Evolutionary conservation across 2,329 filamentous ascomycete species (phyloP).

Genomic region (Colletotrichum orchidophilum): DNA sequence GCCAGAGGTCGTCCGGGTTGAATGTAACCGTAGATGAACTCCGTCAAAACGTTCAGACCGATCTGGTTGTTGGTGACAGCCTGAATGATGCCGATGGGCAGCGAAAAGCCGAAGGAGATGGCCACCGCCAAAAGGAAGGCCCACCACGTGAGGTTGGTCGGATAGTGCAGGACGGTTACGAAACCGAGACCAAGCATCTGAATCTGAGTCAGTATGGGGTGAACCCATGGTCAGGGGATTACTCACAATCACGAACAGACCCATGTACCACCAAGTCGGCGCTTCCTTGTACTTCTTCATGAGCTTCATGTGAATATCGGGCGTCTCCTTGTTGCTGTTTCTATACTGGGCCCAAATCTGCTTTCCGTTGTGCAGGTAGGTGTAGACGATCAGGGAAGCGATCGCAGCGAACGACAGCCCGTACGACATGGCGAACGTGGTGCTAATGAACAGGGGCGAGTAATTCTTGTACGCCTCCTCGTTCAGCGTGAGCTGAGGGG

Average conservation of each 20-base stretch:
- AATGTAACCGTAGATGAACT: constrained; percentile 80
- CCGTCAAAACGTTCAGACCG: constrained; percentile 78
- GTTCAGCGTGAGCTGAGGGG: constrained; percentile 69
- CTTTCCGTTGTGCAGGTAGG: constrained; percentile 71
- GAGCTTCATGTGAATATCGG: constrained; percentile 71
- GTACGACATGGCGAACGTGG: constrained; percentile 76
- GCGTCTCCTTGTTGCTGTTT: constrained; percentile 66
- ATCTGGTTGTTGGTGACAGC: constrained; percentile 77
- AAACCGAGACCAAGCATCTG: constrained; percentile 65
- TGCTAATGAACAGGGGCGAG: constrained; percentile 75
- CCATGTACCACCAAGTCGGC: constrained; percentile 71
- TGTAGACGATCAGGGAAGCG: constrained; percentile 74
- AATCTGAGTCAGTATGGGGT: constrained; percentile 23
- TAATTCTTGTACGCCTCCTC: constrained; percentile 72
- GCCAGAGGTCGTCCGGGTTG: constrained; percentile 77
- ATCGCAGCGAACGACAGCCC: constrained; percentile 79
- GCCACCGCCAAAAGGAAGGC: constrained; percentile 73
- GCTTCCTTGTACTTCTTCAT: constrained; percentile 72
- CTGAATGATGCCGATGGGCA: constrained; percentile 76
- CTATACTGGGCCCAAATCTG: constrained; percentile 72
- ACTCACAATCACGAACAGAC: constrained; percentile 64
- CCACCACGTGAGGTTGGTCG: constrained; percentile 78
- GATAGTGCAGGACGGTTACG: constrained; percentile 65
- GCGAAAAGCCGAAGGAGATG: constrained; percentile 70
- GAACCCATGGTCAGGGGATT: neutral